Conservation (phyloP, 2,329 filamentous ascomycete species). For the Talaromyces islandicus region DNA sequence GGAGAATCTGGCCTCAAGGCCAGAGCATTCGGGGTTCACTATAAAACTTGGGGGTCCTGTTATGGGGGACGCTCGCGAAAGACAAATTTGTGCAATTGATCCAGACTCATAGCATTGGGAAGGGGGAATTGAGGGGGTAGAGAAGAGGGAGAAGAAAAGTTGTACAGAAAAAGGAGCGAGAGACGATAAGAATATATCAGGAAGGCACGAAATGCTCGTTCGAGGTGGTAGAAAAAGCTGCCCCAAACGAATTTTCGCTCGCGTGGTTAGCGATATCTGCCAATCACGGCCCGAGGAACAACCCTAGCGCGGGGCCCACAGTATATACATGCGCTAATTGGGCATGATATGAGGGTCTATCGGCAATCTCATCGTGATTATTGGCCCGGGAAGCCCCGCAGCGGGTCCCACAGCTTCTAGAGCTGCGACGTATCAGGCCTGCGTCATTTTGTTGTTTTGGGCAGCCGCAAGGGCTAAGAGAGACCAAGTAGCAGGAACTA, state of each 20-base stretch:
- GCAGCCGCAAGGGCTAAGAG: too few species aligned
- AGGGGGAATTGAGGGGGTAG: neutral
- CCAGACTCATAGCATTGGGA: slow-evolving; percentile 4
- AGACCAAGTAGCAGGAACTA: too few species aligned
- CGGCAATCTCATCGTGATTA: neutral
- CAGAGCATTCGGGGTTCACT: slow-evolving; percentile 3
- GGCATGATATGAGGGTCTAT: neutral
- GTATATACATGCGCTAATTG: neutral
- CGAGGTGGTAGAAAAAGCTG: neutral
- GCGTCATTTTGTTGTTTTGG: neutral
- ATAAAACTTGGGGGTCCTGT: neutral
- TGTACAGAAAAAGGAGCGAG: neutral
- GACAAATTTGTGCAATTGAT: slow-evolving; percentile 5
- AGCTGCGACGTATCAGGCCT: neutral
- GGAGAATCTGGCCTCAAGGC: slow-evolving; percentile 7
- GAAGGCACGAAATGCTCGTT: neutral
- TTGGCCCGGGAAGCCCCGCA: neutral
- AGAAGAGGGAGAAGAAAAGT: neutral
- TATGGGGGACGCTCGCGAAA: slow-evolving; percentile 9
- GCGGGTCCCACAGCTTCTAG: neutral
- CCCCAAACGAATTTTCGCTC: neutral
- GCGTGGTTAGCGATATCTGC: neutral
- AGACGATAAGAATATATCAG: neutral
- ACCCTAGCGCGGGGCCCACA: neutral
- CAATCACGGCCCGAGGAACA: neutral